A percentile compares a stretch with the other conserved stretches of the same genome.
Evolutionary conservation across 768 basidiomycete species (phyloP).

Genomic region (Tulasnella sp.): DNA sequence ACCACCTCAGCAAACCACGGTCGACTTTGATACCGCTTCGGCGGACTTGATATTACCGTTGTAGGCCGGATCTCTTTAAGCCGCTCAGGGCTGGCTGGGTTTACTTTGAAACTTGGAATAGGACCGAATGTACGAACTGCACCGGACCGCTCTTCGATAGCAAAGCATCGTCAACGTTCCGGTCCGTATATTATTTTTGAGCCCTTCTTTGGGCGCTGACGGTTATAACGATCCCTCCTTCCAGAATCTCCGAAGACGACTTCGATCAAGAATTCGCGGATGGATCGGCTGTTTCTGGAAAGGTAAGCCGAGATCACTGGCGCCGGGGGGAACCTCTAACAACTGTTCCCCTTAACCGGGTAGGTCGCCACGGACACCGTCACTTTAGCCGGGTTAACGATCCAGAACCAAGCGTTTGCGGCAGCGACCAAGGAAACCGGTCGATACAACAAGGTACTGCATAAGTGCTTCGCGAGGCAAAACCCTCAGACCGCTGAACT

Average conservation of each 20-base stretch:
- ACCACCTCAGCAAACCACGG: constrained; percentile 10
- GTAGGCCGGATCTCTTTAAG: neutral
- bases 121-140: constrained; percentile 6
- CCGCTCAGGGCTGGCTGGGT: neutral
- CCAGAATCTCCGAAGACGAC: neutral
- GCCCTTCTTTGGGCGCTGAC: neutral
- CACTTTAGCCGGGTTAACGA: constrained; percentile 14
- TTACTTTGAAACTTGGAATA: neutral
- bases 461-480: neutral
- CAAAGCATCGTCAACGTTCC: neutral
- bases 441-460: neutral
- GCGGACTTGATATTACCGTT: constrained; percentile 14
- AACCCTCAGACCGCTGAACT: neutral
- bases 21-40: constrained; percentile 17
- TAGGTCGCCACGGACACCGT: constrained; percentile 26
- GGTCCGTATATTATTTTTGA: neutral
- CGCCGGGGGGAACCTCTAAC: neutral
- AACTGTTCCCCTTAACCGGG: neutral
- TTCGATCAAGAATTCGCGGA: neutral
- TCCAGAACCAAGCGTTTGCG: constrained; percentile 10
- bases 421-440: neutral
- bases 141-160: constrained; percentile 2
- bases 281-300: neutral
- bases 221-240: neutral
- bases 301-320: neutral